phyloP scores from a whole-genome alignment of 768 basidiomycete species.

The Xerocomus potaroensis region DNA sequence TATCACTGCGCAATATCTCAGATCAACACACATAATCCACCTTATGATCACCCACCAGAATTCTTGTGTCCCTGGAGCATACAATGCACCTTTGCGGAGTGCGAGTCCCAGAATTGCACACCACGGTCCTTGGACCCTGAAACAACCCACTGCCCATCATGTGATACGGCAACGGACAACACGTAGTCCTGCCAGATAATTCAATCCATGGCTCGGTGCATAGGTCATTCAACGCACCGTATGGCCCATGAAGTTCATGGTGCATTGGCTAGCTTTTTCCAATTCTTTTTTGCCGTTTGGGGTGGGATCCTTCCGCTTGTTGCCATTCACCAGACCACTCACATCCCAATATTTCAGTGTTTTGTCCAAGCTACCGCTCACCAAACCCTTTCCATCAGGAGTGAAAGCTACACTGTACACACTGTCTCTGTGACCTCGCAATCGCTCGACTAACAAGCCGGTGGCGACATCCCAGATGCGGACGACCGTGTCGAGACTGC shows the following conservation, averaged over 20 bases:
- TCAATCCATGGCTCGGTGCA: background rate
- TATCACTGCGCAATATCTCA: conserved; percentile 44
- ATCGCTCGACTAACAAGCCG: conserved; percentile 62
- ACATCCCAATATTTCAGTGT: conserved; percentile 88
- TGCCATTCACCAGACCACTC: conserved; percentile 28
- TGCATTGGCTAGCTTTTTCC: conserved; percentile 53
- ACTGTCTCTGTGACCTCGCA: conserved; percentile 77
- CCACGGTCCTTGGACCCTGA: conserved; percentile 95
- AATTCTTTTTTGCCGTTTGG: conserved; percentile 47
- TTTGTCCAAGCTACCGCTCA: conserved; percentile 89
- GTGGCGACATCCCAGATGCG: conserved; percentile 75
- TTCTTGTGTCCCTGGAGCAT: conserved; percentile 83
- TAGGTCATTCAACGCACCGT: conserved; percentile 47
- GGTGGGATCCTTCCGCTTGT: conserved; percentile 32
- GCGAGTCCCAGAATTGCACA: conserved; percentile 91
- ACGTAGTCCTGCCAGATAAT: conserved; percentile 55
- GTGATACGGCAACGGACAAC: conserved; percentile 73
- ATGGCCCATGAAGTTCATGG: conserved; percentile 86
- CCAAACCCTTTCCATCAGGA: conserved; percentile 82
- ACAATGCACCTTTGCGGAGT: conserved; percentile 75
- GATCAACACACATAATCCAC: conserved; percentile 2
- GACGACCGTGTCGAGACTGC: conserved; percentile 71
- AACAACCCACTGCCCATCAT: conserved; percentile 93
- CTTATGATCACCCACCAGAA: conserved; percentile 43
- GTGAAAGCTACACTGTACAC: conserved; percentile 92